Conservation (phyloP, 352 stramenopile genomes). For the Phytophthora europaea region DNA sequence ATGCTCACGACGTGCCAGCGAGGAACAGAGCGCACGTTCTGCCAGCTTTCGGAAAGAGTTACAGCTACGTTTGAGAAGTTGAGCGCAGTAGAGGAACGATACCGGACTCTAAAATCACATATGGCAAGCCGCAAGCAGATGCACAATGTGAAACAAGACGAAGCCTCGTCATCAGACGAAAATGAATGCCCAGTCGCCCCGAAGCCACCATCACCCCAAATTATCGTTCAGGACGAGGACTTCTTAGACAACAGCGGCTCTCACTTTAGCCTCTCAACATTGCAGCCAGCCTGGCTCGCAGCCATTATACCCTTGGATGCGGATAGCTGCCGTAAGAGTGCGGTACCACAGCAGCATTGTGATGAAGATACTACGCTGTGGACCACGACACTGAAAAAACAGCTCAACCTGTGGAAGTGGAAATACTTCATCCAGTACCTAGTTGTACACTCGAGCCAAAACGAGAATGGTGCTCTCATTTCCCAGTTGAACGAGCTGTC, state of each 20-base stretch:
- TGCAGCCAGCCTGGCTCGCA: constrained; percentile 31
- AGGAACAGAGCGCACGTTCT: constrained; percentile 41
- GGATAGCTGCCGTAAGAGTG: not conserved
- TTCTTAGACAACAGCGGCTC: constrained; percentile 24
- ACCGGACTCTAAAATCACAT: constrained; percentile 26
- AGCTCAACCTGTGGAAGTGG: constrained; percentile 42
- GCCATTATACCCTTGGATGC: constrained; percentile 12
- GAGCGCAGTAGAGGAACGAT: constrained; percentile 18
- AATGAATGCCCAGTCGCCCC: constrained; percentile 6
- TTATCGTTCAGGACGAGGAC: constrained; percentile 35
- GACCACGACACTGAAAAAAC: not conserved
- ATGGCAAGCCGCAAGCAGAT: constrained; percentile 7
- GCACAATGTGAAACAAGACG: not conserved
- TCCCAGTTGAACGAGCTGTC: constrained; percentile 16
- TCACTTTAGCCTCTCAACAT: constrained; percentile 25
- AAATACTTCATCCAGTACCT: constrained; percentile 39
- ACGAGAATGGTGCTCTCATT: constrained; percentile 4
- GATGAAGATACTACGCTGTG: not conserved
- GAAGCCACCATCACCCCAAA: constrained; percentile 23
- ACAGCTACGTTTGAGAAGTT: constrained; percentile 29
- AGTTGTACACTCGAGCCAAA: constrained; percentile 21
- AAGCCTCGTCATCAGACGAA: constrained; percentile 8
- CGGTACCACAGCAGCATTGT: not conserved
- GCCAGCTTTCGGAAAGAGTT: constrained; percentile 36
- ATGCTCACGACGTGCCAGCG: constrained; percentile 49